These are phyloP conservation scores for Polygonum maritimum DNA, from an alignment of 148 eudicot genomes.

Conservation along the genomic window DNA sequence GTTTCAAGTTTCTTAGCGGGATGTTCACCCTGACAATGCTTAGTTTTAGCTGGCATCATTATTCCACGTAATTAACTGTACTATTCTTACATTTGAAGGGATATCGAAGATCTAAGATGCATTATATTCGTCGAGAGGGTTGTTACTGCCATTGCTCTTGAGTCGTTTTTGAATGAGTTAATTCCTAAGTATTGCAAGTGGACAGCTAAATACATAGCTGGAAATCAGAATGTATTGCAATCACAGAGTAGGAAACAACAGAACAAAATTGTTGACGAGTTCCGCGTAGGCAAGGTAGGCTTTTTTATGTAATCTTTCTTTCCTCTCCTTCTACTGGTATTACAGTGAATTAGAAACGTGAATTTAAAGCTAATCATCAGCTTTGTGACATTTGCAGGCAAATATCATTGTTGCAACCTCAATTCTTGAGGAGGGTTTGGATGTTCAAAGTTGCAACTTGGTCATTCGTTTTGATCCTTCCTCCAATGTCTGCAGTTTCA, in stretches of 20 bases:
- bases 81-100: conserved; percentile 21
- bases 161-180: conserved; percentile 37
- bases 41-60: background rate
- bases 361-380: background rate
- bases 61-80: background rate
- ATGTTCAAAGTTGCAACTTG: conserved; percentile 60
- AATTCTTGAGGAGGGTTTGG: conserved; percentile 72
- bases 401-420: conserved; percentile 88
- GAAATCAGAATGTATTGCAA: conserved; percentile 39
- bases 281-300: conserved; percentile 55
- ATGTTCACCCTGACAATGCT: background rate
- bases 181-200: conserved; percentile 47
- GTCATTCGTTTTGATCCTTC: conserved; percentile 61
- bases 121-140: conserved; percentile 84
- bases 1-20: background rate
- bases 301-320: background rate
- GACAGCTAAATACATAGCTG: conserved; percentile 71
- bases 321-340: background rate
- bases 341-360: background rate
- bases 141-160: conserved; percentile 65
- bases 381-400: conserved; percentile 32
- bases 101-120: conserved; percentile 58
- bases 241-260: conserved; percentile 75
- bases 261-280: conserved; percentile 61
- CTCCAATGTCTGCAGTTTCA: conserved; percentile 76